Evolutionary conservation across 768 basidiomycete species (phyloP).

Genomic region (Tricholomella constricta): DNA sequence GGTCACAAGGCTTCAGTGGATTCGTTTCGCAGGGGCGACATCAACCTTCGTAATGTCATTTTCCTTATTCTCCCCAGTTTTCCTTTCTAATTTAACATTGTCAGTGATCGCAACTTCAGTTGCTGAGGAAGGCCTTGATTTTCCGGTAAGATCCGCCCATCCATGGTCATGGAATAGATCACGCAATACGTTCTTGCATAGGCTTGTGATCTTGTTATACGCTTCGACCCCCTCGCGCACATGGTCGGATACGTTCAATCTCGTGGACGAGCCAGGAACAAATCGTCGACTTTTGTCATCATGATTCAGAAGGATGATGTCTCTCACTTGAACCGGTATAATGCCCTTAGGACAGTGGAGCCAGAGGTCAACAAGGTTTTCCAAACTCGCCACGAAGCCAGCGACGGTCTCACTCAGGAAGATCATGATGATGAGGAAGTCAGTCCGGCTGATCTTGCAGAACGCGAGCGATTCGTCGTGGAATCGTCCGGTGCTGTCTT

Average conservation of each 20-base stretch:
- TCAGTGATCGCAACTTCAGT: constrained; percentile 82
- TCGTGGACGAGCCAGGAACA: constrained; percentile 80
- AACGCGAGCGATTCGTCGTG: constrained; percentile 75
- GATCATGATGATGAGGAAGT: constrained; percentile 38
- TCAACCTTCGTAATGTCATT: constrained; percentile 62
- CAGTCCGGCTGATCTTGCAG: constrained; percentile 56
- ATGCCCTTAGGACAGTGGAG: constrained; percentile 59
- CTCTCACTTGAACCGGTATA: constrained; percentile 59
- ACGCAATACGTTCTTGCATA: constrained; percentile 25
- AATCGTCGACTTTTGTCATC: constrained; percentile 75
- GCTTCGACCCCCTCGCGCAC: constrained; percentile 80
- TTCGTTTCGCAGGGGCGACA: constrained; percentile 61
- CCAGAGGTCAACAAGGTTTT: constrained; percentile 65
- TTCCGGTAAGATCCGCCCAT: constrained; percentile 52
- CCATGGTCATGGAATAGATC: neutral
- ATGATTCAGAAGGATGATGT: constrained; percentile 71
- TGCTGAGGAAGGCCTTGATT: constrained; percentile 91
- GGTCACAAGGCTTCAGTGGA: constrained; percentile 62
- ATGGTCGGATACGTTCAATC: constrained; percentile 90
- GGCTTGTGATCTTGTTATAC: constrained; percentile 86
- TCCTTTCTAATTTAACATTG: constrained; percentile 6
- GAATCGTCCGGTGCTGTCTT: constrained; percentile 74
- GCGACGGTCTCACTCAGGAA: constrained; percentile 45
- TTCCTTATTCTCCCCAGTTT: neutral
- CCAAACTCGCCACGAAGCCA: constrained; percentile 48